Evolutionary conservation across 1,284 basidiomycete genomes (phyloP).

Genomic region (Cystobasidium sp.): DNA sequence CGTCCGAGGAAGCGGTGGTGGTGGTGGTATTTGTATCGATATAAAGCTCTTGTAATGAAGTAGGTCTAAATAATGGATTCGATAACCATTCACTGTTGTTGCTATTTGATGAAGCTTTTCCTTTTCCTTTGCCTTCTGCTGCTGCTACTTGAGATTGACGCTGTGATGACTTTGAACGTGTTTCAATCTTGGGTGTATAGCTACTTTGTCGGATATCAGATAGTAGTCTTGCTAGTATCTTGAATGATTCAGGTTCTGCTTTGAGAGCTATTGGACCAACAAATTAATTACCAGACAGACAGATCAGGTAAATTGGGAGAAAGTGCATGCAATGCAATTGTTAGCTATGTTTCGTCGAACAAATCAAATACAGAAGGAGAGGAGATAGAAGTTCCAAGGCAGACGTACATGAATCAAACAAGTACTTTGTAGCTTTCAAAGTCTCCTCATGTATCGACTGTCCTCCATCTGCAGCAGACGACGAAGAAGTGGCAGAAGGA

Average conservation of each 20-base stretch:
- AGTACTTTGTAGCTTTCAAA: constrained; percentile 29
- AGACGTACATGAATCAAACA: constrained; percentile 40
- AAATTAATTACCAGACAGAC: no score
- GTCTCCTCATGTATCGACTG: constrained; percentile 20
- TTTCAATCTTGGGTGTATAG: constrained; percentile 24
- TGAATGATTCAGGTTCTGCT: constrained; percentile 21
- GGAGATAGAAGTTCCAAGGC: no score
- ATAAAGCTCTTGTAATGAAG: constrained; percentile 53
- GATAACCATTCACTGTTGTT: neutral
- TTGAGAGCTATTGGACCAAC: constrained; percentile 19
- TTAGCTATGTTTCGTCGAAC: no score
- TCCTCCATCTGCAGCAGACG: neutral
- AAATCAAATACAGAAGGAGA: no score
- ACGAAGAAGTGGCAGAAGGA: constrained; percentile 28
- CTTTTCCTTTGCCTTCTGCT: constrained; percentile 28
- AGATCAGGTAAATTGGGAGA: no score
- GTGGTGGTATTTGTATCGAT: constrained; percentile 44
- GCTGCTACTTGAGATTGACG: neutral
- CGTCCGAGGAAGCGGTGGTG: neutral
- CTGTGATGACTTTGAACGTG: constrained; percentile 22
- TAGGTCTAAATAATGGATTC: constrained; percentile 49
- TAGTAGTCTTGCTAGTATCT: constrained; percentile 8
- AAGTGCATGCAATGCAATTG: no score
- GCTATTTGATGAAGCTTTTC: neutral
- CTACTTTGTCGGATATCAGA: constrained; percentile 17